These are phyloP conservation scores for Kwoniella mangroviensis DNA, from an alignment of 768 basidiomycete species.

Conservation along the genomic window DNA sequence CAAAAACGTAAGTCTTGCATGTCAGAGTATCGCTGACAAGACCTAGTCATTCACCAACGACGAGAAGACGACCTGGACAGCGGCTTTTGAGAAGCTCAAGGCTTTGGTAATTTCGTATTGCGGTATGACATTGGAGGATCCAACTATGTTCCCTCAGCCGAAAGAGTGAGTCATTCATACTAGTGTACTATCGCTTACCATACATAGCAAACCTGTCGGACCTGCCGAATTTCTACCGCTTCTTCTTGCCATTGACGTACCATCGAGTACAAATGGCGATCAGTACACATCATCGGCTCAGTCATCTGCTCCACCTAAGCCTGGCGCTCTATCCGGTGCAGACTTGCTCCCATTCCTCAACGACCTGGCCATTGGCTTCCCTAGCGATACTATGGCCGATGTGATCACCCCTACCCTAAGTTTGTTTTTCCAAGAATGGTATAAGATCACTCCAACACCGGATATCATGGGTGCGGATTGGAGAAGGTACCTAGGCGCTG, in stretches of 20 bases:
- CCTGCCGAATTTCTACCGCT: slow-evolving; percentile 78
- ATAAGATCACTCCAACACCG: slow-evolving; percentile 50
- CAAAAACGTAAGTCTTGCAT: slow-evolving; percentile 28
- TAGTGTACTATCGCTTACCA: background rate
- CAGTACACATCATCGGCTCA: slow-evolving; percentile 61
- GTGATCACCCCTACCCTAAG: slow-evolving; percentile 69
- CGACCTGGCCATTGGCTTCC: slow-evolving; percentile 78
- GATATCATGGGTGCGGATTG: slow-evolving; percentile 62
- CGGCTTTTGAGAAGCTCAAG: slow-evolving; percentile 74
- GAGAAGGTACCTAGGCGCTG: slow-evolving; percentile 80
- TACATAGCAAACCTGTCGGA: slow-evolving; percentile 70
- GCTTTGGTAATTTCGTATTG: slow-evolving; percentile 84
- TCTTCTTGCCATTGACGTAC: slow-evolving; percentile 71
- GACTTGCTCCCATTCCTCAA: slow-evolving; percentile 80
- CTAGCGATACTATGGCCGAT: slow-evolving; percentile 69
- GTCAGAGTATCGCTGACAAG: slow-evolving; percentile 1
- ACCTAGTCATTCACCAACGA: slow-evolving; percentile 66
- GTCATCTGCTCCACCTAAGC: slow-evolving; percentile 60
- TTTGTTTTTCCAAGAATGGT: slow-evolving; percentile 56
- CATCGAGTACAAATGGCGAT: slow-evolving; percentile 62
- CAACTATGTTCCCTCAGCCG: slow-evolving; percentile 93
- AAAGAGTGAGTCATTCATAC: slow-evolving; percentile 63
- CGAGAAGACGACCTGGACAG: slow-evolving; percentile 64
- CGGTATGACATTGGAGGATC: slow-evolving; percentile 85
- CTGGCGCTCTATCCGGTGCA: slow-evolving; percentile 65